phyloP scores from a whole-genome alignment of 768 basidiomycete species.

The Pleurotus giganteus region DNA sequence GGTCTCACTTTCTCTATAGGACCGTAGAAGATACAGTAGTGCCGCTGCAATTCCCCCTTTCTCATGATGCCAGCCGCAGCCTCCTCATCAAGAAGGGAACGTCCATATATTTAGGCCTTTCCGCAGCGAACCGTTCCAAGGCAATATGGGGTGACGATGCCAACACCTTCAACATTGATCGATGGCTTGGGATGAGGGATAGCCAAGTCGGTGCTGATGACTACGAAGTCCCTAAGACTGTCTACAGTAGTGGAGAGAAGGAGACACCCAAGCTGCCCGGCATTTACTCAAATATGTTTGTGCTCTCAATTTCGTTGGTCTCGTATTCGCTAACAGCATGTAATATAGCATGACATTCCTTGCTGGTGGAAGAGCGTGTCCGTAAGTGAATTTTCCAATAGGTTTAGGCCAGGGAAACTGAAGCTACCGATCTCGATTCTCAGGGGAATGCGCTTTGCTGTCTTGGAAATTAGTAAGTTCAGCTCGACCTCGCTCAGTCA shows the following conservation, averaged over 20 bases:
- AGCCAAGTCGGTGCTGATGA: slow-evolving; percentile 17
- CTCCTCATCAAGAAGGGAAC: slow-evolving; percentile 38
- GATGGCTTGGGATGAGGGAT: slow-evolving; percentile 38
- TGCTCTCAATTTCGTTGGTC: neutral
- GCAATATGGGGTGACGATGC: slow-evolving; percentile 48
- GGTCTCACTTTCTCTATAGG: slow-evolving; percentile 17
- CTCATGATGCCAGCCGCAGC: slow-evolving; percentile 25
- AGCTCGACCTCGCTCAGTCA: neutral
- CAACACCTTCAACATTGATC: slow-evolving; percentile 45
- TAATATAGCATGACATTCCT: slow-evolving; percentile 41
- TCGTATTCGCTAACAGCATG: neutral
- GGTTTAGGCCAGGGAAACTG: slow-evolving; percentile 10
- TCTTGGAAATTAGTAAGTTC: slow-evolving; percentile 36
- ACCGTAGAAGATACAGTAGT: slow-evolving; percentile 30
- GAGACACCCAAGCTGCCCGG: slow-evolving; percentile 38
- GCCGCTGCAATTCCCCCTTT: slow-evolving; percentile 31
- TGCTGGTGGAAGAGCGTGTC: slow-evolving; percentile 43
- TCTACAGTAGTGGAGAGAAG: slow-evolving; percentile 42
- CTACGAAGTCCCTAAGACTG: slow-evolving; percentile 37
- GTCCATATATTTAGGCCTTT: slow-evolving; percentile 22
- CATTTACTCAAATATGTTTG: slow-evolving; percentile 39
- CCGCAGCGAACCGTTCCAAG: slow-evolving; percentile 31
- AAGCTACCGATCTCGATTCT: neutral
- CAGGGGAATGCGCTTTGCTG: slow-evolving; percentile 35
- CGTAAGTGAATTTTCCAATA: slow-evolving; percentile 27